Evolutionary conservation across 2,329 filamentous ascomycete genomes (phyloP).

Genomic region (Curvularia hawaiiensis): DNA sequence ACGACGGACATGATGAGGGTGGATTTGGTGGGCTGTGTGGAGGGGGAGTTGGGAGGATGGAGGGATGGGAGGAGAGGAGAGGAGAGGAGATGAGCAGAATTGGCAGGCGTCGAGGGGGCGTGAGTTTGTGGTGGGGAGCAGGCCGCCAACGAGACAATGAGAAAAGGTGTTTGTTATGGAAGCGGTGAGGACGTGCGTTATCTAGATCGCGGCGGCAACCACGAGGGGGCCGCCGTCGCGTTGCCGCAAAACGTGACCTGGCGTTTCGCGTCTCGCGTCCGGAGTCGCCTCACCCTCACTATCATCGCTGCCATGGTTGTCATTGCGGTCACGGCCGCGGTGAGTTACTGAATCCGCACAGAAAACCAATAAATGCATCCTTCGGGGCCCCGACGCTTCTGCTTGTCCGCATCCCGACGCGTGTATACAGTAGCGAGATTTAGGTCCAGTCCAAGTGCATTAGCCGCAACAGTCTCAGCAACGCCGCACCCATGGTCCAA

Average conservation of each 20-base stretch:
- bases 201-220: slow-evolving; percentile 28
- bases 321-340: background rate
- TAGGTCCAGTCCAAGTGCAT: slow-evolving; percentile 11
- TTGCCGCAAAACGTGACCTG: slow-evolving; percentile 21
- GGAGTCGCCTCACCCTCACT: background rate
- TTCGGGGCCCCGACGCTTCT: background rate
- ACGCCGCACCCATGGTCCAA: background rate
- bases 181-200: slow-evolving; percentile 31
- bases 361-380: background rate
- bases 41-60: background rate
- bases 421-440: slow-evolving; percentile 6
- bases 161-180: slow-evolving; percentile 28
- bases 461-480: slow-evolving; percentile 7
- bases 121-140: slow-evolving; percentile 4
- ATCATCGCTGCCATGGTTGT: background rate
- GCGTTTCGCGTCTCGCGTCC: slow-evolving; percentile 26
- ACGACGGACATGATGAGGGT: slow-evolving; percentile 83
- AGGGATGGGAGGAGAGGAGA: background rate
- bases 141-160: slow-evolving; percentile 10
- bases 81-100: background rate
- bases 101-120: slow-evolving; percentile 6
- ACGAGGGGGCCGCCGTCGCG: slow-evolving; percentile 14
- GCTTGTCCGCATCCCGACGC: background rate
- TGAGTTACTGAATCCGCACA: background rate
- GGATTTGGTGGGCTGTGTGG: slow-evolving; percentile 8